Percentiles rank a stretch among this genome's conserved stretches.
Evolutionary conservation across 192 early-diverging fungal genomes (phyloP).

Genomic region (Linnemannia schmuckeri): DNA sequence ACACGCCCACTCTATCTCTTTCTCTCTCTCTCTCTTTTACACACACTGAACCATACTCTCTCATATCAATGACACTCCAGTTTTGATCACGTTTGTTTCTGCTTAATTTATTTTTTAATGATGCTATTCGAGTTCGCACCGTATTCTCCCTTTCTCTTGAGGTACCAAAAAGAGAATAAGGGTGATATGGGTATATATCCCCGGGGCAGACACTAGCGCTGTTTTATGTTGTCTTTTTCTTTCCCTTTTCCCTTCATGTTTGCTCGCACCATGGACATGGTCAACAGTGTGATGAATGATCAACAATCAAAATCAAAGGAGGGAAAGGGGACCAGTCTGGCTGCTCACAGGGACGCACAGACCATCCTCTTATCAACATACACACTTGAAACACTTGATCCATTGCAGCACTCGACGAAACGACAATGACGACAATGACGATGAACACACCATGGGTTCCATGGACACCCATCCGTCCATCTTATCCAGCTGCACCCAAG

Average conservation of each 20-base stretch:
- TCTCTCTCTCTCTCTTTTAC: too few relatives aligned
- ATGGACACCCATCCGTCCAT: not conserved
- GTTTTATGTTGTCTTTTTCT: too few relatives aligned
- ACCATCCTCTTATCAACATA: not conserved
- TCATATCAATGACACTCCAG: too few relatives aligned
- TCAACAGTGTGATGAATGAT: not conserved
- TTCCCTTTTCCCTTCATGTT: not conserved
- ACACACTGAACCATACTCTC: too few relatives aligned
- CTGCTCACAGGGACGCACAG: not conserved
- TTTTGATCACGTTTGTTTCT: too few relatives aligned
- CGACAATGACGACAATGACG: not conserved
- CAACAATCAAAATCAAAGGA: not conserved
- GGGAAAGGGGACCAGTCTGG: not conserved
- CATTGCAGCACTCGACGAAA: not conserved
- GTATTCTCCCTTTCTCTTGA: too few relatives aligned
- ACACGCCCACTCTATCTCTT: too few relatives aligned
- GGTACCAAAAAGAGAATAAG: too few relatives aligned
- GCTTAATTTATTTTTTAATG: too few relatives aligned
- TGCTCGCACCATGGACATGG: not conserved
- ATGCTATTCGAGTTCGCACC: too few relatives aligned
- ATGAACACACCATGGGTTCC: not conserved
- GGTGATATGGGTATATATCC: too few relatives aligned
- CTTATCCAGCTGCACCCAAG: not conserved
- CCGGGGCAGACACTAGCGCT: too few relatives aligned
- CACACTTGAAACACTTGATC: not conserved